These are phyloP conservation scores for Aspergillus campestris DNA, from an alignment of 495 filamentous ascomycete genomes.

Conservation along the genomic window DNA sequence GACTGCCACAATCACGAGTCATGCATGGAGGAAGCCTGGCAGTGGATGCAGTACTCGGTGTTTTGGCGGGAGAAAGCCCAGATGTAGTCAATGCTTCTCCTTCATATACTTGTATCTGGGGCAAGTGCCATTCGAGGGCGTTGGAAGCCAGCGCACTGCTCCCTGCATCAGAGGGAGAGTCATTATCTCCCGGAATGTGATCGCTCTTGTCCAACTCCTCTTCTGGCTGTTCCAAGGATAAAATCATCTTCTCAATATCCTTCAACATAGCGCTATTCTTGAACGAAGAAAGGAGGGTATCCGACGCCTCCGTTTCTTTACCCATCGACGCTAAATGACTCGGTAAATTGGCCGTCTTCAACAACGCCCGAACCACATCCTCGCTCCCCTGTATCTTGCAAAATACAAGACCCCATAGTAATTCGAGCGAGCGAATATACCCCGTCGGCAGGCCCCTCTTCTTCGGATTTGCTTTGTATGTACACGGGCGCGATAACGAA, in stretches of 20 bases:
- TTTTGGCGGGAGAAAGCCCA: conserved; percentile 25
- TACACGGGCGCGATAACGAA: conserved; percentile 50
- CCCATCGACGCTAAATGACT: conserved; percentile 36
- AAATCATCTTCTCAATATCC: conserved; percentile 45
- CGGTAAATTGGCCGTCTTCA: conserved; percentile 32
- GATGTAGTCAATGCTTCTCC: conserved; percentile 14
- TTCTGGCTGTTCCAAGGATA: conserved; percentile 34
- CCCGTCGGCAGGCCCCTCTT: conserved; percentile 51
- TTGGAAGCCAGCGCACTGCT: conserved; percentile 27
- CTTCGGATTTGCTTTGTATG: conserved; percentile 60
- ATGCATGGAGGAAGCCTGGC: conserved; percentile 7
- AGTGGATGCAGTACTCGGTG: conserved; percentile 15
- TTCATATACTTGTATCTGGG: conserved; percentile 18
- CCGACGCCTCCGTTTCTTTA: conserved; percentile 36
- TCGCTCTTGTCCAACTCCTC: conserved; percentile 23
- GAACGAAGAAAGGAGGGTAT: conserved; percentile 44
- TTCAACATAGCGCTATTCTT: conserved; percentile 44
- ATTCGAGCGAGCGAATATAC: conserved; percentile 33
- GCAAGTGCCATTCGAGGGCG: conserved; percentile 32
- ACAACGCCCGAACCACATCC: conserved; percentile 33
- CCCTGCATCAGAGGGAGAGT: conserved; percentile 26
- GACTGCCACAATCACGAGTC: conserved; percentile 20
- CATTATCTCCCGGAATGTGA: conserved; percentile 16
- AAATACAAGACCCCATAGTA: conserved; percentile 35
- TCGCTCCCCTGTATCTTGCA: conserved; percentile 36